Evolutionary conservation across 495 filamentous ascomycete genomes (phyloP), one percentile per base, ranked within the genome.

Genomic region (Talaromyces ruber): DNA sequence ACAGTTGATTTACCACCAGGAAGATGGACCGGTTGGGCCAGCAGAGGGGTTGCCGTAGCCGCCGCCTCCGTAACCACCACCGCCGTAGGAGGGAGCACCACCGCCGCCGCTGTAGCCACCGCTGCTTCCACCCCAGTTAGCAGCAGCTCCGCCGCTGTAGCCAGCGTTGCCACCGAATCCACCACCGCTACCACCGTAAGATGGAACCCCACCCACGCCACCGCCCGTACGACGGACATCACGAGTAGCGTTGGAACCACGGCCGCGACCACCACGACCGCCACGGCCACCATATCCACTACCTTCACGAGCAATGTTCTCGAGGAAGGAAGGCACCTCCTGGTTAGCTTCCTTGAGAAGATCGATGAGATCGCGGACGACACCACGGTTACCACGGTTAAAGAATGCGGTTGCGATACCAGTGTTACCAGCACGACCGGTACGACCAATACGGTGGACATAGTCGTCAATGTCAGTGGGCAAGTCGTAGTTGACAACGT

Each of bases 391-490:
- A 67, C 92, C 92, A 71, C 94, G 94, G 85, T 98, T 98, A 86
- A 97, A 98, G 84, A 98, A 98, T 54, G 95, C 93, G 61, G 94
- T 98, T 8, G 94, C 90, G 63, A 97, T 90, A 87, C 94, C 94
- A 64, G 93, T 97, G 81, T 98, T 98, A 72, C 94, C 94, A 62
- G 95, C 95, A 89, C 94, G 94, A 69, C 95, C 94, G 62, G 94
- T 98, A 93, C 94, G 95, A 86, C 94, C 94, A 72, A 98, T 98
- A 74, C 94, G 91, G 78, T 98, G 94, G 62, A 98, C 95, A 68
- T 98, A 98, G 80, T 98, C 94, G 69, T 98, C 94, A 67, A 98
- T 97, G 71, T 98, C 95, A 56, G 92, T 98, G 61, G 95, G 95
- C 29, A 98, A 85, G 75, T 98, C 94, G 75, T 98, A 98, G 82